Evolutionary conservation across 306 rosid species (phyloP).

Genomic region (Rosa rugosa): DNA sequence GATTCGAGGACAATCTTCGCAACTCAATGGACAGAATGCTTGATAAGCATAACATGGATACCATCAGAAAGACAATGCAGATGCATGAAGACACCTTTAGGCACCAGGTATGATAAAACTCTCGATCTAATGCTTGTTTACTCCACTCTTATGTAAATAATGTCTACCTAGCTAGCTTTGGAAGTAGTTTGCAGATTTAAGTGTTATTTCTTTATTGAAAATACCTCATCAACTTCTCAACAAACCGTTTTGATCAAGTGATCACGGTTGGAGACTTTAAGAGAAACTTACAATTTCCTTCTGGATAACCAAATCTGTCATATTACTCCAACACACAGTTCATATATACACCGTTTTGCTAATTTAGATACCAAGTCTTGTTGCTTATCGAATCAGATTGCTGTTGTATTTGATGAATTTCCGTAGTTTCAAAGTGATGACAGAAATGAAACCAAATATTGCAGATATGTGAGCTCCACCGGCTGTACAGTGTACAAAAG

Average conservation of each 20-base stretch:
- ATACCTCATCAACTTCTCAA: background rate
- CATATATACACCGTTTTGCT: too few relatives aligned
- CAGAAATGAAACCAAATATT: constrained; percentile 21
- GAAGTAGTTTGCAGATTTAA: background rate
- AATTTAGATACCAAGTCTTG: background rate
- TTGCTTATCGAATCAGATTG: background rate
- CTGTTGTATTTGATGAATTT: background rate
- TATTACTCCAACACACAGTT: constrained; percentile 5
- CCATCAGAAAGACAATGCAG: constrained; percentile 81
- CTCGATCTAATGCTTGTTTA: background rate
- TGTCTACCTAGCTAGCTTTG: background rate
- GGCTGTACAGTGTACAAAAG: constrained; percentile 75
- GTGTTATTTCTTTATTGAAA: background rate
- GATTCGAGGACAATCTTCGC: constrained; percentile 33
- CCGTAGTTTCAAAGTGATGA: background rate
- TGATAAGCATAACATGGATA: constrained; percentile 53
- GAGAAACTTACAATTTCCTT: background rate
- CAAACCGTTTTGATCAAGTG: background rate
- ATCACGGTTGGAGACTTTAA: background rate
- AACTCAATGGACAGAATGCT: constrained; percentile 59
- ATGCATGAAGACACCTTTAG: constrained; percentile 80
- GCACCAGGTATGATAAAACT: constrained; percentile 58
- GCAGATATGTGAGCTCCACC: constrained; percentile 84
- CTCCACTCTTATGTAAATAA: background rate
- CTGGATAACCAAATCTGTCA: constrained; percentile 10